Evolutionary conservation across 345 rosid genomes (phyloP), one percentile per base, ranked within the genome.

Genomic region (Isatis tinctoria): DNA sequence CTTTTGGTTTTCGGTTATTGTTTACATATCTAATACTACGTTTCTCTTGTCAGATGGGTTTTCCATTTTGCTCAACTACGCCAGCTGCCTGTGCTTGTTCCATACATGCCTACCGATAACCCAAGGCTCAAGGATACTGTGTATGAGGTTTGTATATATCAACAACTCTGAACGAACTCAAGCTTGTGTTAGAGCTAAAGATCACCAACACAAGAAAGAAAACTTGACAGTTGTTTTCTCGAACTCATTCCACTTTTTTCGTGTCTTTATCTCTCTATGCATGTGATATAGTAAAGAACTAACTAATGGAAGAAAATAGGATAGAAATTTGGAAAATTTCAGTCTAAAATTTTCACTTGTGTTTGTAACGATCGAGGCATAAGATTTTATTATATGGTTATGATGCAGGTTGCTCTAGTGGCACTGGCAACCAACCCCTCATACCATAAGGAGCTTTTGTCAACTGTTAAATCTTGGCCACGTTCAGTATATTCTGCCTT

Each of bases 11-110:
- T 67, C 45, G 74, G 63, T 56, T 73, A 53, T 65, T 45, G 41
- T 57, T 60, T 40, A 78, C 43, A 65, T 69, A 63, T 74, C 47
- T 74, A 39, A 72, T 39, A 7, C 26, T 60, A 41, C 54, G 41
- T 68, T 83, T 74, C 72, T 70, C 74, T 75, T 72, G 33, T 53
- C 88, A 96, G 99, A 76, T 96, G 99, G 99, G 95, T 92, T 82
- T 96, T 96, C 87, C 98, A 90, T 77, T 96, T 96, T 85, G 99
- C 99, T 69, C 98, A 92, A 82, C 93, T 96, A 45, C 99, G 97
- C 33, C 99, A 90, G 74, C 95, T 96, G 58, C 98, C 97, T 54
- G 95, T 89, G 35, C 83, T 96, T 87, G 97, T 92, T 80, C 99
- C 97, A 44, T 88, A 85, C 76, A 92, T 96, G 63, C 99, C 99